phyloP scores from a whole-genome alignment of 345 rosid genomes.

The Aquilaria sinensis region DNA sequence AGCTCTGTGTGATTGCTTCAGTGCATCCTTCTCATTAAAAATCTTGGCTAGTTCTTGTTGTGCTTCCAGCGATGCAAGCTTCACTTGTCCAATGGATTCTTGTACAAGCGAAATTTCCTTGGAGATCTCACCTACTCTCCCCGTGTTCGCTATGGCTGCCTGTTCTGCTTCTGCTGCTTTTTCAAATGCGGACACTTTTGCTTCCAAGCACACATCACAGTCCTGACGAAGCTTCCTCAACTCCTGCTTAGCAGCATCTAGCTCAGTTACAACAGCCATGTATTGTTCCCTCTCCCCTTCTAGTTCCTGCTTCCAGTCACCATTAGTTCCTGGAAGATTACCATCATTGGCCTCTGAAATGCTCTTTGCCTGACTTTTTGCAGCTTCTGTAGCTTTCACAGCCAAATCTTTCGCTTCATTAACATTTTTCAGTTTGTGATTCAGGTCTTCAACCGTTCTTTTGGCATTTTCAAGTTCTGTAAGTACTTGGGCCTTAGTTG shows the following conservation, averaged over 20 bases:
- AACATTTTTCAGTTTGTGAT: constrained; percentile 45
- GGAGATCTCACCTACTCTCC: constrained; percentile 63
- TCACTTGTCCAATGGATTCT: constrained; percentile 79
- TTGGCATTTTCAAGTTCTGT: constrained; percentile 72
- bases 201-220: constrained; percentile 41
- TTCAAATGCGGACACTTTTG: constrained; percentile 49
- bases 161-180: constrained; percentile 62
- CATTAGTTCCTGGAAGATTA: constrained; percentile 30
- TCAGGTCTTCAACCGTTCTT: constrained; percentile 60
- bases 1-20: constrained; percentile 52
- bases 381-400: constrained; percentile 56
- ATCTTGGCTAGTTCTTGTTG: constrained; percentile 67
- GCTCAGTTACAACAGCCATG: constrained; percentile 45
- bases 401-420: constrained; percentile 59
- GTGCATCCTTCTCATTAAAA: constrained; percentile 63
- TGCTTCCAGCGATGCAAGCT: constrained; percentile 59
- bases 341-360: constrained; percentile 47
- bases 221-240: constrained; percentile 66
- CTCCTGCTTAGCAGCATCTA: constrained; percentile 75
- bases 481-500: constrained; percentile 63
- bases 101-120: constrained; percentile 68
- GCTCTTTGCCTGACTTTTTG: constrained; percentile 43
- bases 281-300: constrained; percentile 57
- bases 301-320: constrained; percentile 42
- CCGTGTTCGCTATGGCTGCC: constrained; percentile 50